Conservation (phyloP, 768 basidiomycete genomes). For the Serendipita sp. region DNA sequence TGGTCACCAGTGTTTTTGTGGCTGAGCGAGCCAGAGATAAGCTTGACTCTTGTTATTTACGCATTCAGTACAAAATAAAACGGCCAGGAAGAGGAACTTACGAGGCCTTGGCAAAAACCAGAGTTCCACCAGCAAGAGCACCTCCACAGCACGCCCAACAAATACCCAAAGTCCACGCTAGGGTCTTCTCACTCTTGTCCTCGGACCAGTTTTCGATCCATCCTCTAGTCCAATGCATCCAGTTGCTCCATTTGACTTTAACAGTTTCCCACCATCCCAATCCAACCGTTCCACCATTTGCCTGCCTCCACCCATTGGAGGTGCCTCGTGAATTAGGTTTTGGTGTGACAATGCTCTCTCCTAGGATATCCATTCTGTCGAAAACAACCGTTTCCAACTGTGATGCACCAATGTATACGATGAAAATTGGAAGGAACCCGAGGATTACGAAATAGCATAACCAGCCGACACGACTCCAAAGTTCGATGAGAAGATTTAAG, state of each 20-base stretch:
- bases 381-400: slow-evolving; percentile 60
- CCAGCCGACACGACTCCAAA: slow-evolving; percentile 84
- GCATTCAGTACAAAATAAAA: background rate
- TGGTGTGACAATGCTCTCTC: slow-evolving; percentile 29
- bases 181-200: slow-evolving; percentile 63
- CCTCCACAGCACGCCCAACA: slow-evolving; percentile 91
- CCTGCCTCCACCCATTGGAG: background rate
- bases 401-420: slow-evolving; percentile 49
- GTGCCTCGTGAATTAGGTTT: background rate
- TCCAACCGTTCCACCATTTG: slow-evolving; percentile 5
- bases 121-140: slow-evolving; percentile 70
- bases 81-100: slow-evolving; percentile 20
- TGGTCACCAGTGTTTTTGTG: slow-evolving; percentile 74
- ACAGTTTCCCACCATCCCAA: slow-evolving; percentile 21
- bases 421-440: slow-evolving; percentile 39
- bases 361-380: slow-evolving; percentile 51
- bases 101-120: slow-evolving; percentile 74
- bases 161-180: slow-evolving; percentile 85
- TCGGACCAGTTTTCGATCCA: slow-evolving; percentile 60
- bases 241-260: slow-evolving; percentile 26
- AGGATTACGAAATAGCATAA: slow-evolving; percentile 79
- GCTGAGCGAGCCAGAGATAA: slow-evolving; percentile 59
- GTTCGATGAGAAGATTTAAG: slow-evolving; percentile 54
- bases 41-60: slow-evolving; percentile 43
- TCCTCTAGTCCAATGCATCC: slow-evolving; percentile 40